Evolutionary conservation across 306 rosid species (phyloP).

Genomic region (Cyclanthera cordifolia): DNA sequence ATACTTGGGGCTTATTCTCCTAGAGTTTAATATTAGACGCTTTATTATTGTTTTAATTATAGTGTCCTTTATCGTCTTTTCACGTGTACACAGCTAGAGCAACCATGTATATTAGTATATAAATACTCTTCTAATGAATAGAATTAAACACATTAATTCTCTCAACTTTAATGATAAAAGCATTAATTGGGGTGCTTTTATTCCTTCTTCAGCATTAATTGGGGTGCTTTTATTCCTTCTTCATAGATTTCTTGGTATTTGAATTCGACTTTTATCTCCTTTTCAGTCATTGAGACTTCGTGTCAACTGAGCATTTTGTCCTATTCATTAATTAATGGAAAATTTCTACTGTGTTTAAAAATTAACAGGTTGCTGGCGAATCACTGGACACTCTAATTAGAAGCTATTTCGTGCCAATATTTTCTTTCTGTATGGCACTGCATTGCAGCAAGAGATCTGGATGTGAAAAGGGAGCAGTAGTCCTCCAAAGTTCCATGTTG

Average conservation of each 20-base stretch:
- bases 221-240: background rate
- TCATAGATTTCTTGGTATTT: background rate
- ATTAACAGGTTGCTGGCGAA: slow-evolving; percentile 59
- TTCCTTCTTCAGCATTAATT: no score
- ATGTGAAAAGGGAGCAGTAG: slow-evolving; percentile 48
- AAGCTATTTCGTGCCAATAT: slow-evolving; percentile 59
- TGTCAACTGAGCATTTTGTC: background rate
- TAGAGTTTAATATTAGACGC: no score
- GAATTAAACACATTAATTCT: no score
- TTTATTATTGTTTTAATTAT: no score
- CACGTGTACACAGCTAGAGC: no score
- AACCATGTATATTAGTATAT: no score
- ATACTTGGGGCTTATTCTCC: background rate
- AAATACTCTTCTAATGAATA: no score
- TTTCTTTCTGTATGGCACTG: slow-evolving; percentile 64
- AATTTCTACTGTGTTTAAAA: background rate
- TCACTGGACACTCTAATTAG: slow-evolving; percentile 48
- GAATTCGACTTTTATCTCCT: background rate
- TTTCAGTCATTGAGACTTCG: background rate
- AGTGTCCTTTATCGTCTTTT: no score
- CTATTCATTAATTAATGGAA: background rate
- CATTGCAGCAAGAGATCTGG: slow-evolving; percentile 61
- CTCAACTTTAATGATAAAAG: no score
- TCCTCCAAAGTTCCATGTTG: slow-evolving; percentile 68
- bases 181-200: no score